phyloP scores from a whole-genome alignment of 108 stramenopile species.

The Fragilariopsis cylindrus region DNA sequence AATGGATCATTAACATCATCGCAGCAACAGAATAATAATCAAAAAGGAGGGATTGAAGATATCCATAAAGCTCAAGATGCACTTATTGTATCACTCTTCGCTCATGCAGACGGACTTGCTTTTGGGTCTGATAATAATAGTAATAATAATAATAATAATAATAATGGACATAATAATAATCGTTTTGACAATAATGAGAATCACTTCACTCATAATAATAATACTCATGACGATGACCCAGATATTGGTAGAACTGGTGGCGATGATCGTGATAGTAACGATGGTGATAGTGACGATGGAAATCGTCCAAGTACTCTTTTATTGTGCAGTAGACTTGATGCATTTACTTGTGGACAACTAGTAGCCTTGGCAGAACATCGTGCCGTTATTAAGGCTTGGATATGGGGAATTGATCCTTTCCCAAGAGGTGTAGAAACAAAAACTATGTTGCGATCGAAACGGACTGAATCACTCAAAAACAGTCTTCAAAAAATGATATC shows the following conservation, averaged over 20 bases:
- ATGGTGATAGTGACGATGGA: conserved; percentile 25
- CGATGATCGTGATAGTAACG: background rate
- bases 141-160: background rate
- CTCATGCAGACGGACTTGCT: conserved; percentile 80
- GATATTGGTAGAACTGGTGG: background rate
- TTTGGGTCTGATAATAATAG: conserved; percentile 47
- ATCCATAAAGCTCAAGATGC: conserved; percentile 50
- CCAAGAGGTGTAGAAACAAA: conserved; percentile 24
- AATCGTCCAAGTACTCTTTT: conserved; percentile 78
- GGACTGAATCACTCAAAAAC: conserved; percentile 48
- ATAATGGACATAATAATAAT: background rate
- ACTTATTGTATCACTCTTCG: conserved; percentile 72
- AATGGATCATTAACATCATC: conserved; percentile 20
- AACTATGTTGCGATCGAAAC: conserved; percentile 31
- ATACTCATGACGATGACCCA: background rate
- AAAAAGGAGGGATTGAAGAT: conserved; percentile 21
- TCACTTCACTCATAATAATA: background rate
- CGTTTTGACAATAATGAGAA: background rate
- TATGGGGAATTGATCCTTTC: conserved; percentile 80
- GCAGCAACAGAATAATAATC: background rate
- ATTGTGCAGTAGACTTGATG: conserved; percentile 68
- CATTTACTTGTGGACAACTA: conserved; percentile 84
- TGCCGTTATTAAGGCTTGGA: conserved; percentile 65
- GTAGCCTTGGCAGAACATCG: conserved; percentile 84
- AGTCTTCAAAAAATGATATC: conserved; percentile 47